phyloP scores from a whole-genome alignment of 2,329 filamentous ascomycete species.

The Fusarium longipes region DNA sequence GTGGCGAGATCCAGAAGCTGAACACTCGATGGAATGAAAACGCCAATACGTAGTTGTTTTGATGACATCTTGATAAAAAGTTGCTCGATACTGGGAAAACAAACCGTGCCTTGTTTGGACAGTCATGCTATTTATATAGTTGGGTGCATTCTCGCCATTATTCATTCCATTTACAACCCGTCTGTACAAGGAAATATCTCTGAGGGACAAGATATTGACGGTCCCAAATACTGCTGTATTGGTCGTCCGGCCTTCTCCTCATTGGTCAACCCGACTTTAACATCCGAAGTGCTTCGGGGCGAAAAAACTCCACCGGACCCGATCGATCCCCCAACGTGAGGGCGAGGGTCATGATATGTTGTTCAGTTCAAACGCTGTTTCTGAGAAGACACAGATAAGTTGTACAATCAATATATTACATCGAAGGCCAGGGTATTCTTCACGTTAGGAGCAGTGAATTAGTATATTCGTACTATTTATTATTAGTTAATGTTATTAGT shows the following conservation, averaged over 20 bases:
- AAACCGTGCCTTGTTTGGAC: not conserved
- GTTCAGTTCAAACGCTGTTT: not conserved
- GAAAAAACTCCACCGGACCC: constrained; percentile 15
- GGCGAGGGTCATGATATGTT: not conserved
- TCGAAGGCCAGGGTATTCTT: not conserved
- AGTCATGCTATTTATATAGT: constrained; percentile 3
- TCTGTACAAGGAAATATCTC: constrained; percentile 12
- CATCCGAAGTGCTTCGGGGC: constrained; percentile 38
- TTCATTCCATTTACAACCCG: not conserved
- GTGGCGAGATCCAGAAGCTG: constrained; percentile 64
- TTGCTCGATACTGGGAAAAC: not conserved
- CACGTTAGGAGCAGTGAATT: not conserved
- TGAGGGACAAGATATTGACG: not conserved
- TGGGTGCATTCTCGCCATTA: not conserved
- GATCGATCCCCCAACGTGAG: not conserved
- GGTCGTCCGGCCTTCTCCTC: constrained; percentile 14
- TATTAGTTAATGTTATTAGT: constrained; percentile 8
- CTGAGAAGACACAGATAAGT: not conserved
- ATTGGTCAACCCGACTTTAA: constrained; percentile 39
- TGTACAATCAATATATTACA: not conserved
- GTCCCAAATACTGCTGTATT: constrained; percentile 20
- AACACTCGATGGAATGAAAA: constrained; percentile 60
- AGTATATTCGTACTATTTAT: not conserved
- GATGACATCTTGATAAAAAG: constrained; percentile 28
- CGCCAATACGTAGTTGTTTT: constrained; percentile 57